These are phyloP conservation scores for Dictyostelium brefeldianum DNA, from an alignment of 78 protist species.

Conservation along the genomic window DNA sequence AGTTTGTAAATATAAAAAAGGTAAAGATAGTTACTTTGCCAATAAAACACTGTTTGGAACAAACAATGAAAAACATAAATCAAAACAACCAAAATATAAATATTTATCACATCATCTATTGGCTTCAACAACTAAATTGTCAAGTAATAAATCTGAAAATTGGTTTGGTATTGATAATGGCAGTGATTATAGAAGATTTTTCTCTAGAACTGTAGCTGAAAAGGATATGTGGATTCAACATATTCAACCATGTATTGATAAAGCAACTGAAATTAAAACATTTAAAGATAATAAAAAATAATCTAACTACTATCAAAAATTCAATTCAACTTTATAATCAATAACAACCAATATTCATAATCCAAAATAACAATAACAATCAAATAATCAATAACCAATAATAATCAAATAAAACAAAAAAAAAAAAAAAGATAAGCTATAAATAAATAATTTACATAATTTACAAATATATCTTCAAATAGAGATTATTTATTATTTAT, in stretches of 20 bases:
- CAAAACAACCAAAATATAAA: conserved; percentile 78
- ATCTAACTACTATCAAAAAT: no score
- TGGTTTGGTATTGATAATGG: conserved; percentile 67
- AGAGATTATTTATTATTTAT: no score
- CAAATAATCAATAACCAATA: not conserved
- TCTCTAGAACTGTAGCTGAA: conserved; percentile 53
- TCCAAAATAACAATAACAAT: no score
- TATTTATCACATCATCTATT: conserved; percentile 18
- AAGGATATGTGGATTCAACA: conserved; percentile 79
- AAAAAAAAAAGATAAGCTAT: no score
- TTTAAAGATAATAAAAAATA: conserved; percentile 33
- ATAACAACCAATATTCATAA: not conserved
- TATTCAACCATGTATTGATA: conserved; percentile 38
- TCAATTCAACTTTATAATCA: not conserved
- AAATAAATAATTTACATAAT: no score
- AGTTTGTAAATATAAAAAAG: conserved; percentile 75
- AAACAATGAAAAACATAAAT: conserved; percentile 52
- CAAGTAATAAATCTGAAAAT: conserved; percentile 60
- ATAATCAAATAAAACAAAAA: no score
- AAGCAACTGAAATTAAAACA: conserved; percentile 61
- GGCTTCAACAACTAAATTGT: conserved; percentile 37
- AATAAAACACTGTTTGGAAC: conserved; percentile 39
- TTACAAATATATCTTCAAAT: no score
- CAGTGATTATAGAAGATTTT: conserved; percentile 50
- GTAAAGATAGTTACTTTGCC: conserved; percentile 59